Percentiles rank a stretch among this genome's conserved stretches.
Evolutionary conservation across 1,284 basidiomycete species (phyloP).

Genomic region (Microbotryomycetes sp.): DNA sequence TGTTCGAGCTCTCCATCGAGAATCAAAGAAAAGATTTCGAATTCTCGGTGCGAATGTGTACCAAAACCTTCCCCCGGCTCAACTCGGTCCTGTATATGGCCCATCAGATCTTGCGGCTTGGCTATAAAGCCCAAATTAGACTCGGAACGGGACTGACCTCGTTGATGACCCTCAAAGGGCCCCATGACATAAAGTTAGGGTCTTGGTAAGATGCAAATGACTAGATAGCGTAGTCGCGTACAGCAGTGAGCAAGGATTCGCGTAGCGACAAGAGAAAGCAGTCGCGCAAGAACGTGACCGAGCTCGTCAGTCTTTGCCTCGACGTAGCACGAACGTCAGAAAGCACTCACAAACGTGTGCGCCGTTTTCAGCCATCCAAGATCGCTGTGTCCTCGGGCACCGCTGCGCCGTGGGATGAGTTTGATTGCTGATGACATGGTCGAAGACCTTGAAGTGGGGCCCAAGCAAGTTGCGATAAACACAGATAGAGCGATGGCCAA

Average conservation of each 20-base stretch:
- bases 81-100: conserved; percentile 57
- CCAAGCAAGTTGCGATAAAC: not conserved
- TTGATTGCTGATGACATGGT: conserved; percentile 16
- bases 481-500: not conserved
- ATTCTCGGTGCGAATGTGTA: conserved; percentile 71
- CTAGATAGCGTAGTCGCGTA: not conserved
- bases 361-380: conserved; percentile 72
- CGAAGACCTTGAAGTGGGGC: not conserved
- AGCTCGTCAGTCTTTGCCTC: not conserved
- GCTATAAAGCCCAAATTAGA: too few relatives aligned
- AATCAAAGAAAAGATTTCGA: conserved; percentile 66
- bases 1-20: conserved; percentile 58
- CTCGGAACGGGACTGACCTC: conserved; percentile 44
- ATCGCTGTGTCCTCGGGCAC: conserved; percentile 61
- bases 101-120: not conserved
- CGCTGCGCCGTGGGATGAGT: conserved; percentile 21
- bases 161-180: conserved; percentile 57
- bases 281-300: not conserved
- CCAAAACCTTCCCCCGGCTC: conserved; percentile 71
- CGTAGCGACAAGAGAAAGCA: not conserved
- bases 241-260: not conserved
- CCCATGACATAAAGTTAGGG: conserved; percentile 36
- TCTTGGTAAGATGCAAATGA: conserved; percentile 21
- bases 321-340: too few relatives aligned
- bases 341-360: conserved; percentile 21